Percentiles rank a stretch among this genome's conserved stretches.
phyloP scores from a whole-genome alignment of 495 filamentous ascomycete genomes.

The Daldinia vernicosa region DNA sequence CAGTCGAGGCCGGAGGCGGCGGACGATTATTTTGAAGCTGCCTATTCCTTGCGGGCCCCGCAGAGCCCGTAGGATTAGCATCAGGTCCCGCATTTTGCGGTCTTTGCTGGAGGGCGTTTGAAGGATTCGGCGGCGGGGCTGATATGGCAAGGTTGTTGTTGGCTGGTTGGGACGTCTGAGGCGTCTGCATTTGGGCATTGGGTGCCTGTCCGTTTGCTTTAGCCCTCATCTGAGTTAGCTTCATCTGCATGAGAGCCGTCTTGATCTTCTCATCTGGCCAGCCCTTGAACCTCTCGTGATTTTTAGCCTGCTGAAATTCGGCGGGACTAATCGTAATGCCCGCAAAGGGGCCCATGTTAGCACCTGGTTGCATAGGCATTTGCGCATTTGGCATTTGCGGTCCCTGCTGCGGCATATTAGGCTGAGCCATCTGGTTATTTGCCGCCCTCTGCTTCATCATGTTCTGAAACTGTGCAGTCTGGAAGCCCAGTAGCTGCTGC shows the following conservation, averaged over 20 bases:
- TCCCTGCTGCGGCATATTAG: slow-evolving; percentile 45
- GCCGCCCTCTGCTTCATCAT: slow-evolving; percentile 38
- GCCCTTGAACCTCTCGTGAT: slow-evolving; percentile 49
- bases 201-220: slow-evolving; percentile 40
- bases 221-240: slow-evolving; percentile 44
- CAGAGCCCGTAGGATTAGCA: slow-evolving; percentile 15
- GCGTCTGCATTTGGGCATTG: slow-evolving; percentile 36
- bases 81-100: slow-evolving; percentile 37
- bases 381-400: slow-evolving; percentile 51
- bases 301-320: slow-evolving; percentile 59
- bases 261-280: slow-evolving; percentile 66
- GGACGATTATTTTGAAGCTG: slow-evolving; percentile 38
- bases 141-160: slow-evolving; percentile 49
- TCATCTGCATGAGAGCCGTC: slow-evolving; percentile 39
- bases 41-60: slow-evolving; percentile 40
- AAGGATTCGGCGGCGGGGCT: slow-evolving; percentile 38
- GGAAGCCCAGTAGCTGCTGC: slow-evolving; percentile 44
- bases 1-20: slow-evolving; percentile 20
- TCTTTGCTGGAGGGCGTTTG: slow-evolving; percentile 22
- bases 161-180: slow-evolving; percentile 36
- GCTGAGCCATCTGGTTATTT: slow-evolving; percentile 35
- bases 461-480: slow-evolving; percentile 60
- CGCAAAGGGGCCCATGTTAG: slow-evolving; percentile 39
- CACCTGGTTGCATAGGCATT: slow-evolving; percentile 35
- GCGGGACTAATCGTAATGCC: slow-evolving; percentile 44